These are phyloP conservation scores for Boletus vermiculosoides DNA, from an alignment of 768 basidiomycete species.

Conservation along the genomic window DNA sequence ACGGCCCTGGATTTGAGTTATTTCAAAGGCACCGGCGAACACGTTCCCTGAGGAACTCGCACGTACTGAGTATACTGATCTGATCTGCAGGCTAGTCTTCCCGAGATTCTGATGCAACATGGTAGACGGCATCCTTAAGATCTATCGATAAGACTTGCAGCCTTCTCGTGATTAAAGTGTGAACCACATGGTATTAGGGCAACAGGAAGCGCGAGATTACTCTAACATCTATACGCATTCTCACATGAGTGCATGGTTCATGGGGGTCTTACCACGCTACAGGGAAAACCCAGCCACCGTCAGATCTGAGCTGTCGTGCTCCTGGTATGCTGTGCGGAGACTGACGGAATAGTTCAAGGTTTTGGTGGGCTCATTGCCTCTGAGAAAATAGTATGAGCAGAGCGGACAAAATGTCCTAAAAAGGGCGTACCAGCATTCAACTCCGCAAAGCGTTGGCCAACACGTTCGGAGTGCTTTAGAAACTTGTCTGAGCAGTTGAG, in stretches of 20 bases:
- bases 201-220: conserved; percentile 8
- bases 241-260: conserved; percentile 14
- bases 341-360: conserved; percentile 19
- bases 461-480: conserved; percentile 92
- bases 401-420: background rate
- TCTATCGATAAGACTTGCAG: background rate
- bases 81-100: background rate
- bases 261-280: conserved; percentile 13
- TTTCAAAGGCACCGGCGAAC: background rate
- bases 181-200: conserved; percentile 15
- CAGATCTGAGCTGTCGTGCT: background rate
- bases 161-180: background rate
- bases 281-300: conserved; percentile 5
- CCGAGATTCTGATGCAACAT: background rate
- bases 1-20: background rate
- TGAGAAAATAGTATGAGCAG: conserved; percentile 13
- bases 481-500: conserved; percentile 97
- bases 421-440: conserved; percentile 76
- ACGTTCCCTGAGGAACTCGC: background rate
- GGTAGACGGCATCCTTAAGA: background rate
- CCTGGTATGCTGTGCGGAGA: background rate
- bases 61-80: background rate
- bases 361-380: conserved; percentile 34
- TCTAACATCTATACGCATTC: conserved; percentile 20
- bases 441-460: conserved; percentile 90